Conservation (phyloP, 2,329 filamentous ascomycete genomes). For the Trichoderma sp. region DNA sequence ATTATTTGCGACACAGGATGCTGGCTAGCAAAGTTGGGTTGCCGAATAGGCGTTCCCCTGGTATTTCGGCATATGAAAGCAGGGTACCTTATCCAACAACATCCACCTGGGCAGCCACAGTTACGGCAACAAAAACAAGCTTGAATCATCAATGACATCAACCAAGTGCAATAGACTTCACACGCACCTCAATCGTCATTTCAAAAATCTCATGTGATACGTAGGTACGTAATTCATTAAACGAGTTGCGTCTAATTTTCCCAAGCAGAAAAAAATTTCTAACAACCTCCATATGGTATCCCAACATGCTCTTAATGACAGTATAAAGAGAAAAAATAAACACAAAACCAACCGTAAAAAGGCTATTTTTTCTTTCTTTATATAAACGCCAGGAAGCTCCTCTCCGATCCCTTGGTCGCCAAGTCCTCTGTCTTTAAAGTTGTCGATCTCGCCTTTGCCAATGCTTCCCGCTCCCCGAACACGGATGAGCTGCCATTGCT, state of each 20-base stretch:
- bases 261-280: not conserved
- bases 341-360: not conserved
- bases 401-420: slow-evolving; percentile 26
- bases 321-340: not conserved
- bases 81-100: not conserved
- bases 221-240: not conserved
- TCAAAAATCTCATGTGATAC: not conserved
- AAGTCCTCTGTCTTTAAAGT: slow-evolving; percentile 27
- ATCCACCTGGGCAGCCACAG: not conserved
- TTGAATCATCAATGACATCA: not conserved
- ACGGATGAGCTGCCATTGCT: slow-evolving; percentile 20
- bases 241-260: not conserved
- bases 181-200: not conserved
- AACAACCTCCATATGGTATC: not conserved
- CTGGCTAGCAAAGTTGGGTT: too few relatives aligned
- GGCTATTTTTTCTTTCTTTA: not conserved
- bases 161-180: not conserved
- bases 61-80: not conserved
- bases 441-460: not conserved
- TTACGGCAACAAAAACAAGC: not conserved
- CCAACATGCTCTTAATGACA: not conserved
- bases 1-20: too few relatives aligned
- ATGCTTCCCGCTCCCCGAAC: slow-evolving; percentile 23
- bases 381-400: slow-evolving; percentile 33
- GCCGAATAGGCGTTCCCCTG: too few relatives aligned